These are phyloP conservation scores for Phaffia rhodozyma DNA, from an alignment of 1,284 basidiomycete genomes.

Conservation along the genomic window DNA sequence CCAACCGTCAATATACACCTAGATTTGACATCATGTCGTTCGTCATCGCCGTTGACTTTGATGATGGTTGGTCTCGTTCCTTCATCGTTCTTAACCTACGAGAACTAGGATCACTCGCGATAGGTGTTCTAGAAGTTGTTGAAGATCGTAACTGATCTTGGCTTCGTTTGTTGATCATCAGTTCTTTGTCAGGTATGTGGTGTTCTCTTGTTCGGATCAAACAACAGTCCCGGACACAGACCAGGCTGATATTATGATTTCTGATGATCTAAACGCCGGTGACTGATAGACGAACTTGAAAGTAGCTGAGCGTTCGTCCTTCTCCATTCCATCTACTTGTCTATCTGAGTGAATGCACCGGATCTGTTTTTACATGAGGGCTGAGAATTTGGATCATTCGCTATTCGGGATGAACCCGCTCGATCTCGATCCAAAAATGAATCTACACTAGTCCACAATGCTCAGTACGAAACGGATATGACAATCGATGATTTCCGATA, in stretches of 20 bases:
- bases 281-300: slow-evolving; percentile 4
- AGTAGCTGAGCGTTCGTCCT: slow-evolving; percentile 6
- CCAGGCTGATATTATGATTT: too few species aligned
- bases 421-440: slow-evolving; percentile 29
- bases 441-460: slow-evolving; percentile 49
- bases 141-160: neutral
- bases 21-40: neutral
- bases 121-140: neutral
- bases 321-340: neutral
- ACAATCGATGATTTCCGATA: slow-evolving; percentile 50
- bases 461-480: slow-evolving; percentile 46
- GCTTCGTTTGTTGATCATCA: neutral
- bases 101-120: neutral
- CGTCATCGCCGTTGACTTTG: slow-evolving; percentile 8
- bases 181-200: neutral
- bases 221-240: too few species aligned
- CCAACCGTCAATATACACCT: too few species aligned
- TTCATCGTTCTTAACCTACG: neutral
- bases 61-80: slow-evolving; percentile 8
- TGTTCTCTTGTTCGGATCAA: too few species aligned
- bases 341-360: too few species aligned
- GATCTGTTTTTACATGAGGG: too few species aligned
- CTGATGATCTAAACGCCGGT: too few species aligned
- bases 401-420: neutral
- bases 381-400: neutral